Percentiles rank a stretch among this genome's conserved stretches.
Evolutionary conservation across 2,329 filamentous ascomycete genomes (phyloP).

Genomic region (Diaporthe amygdali): DNA sequence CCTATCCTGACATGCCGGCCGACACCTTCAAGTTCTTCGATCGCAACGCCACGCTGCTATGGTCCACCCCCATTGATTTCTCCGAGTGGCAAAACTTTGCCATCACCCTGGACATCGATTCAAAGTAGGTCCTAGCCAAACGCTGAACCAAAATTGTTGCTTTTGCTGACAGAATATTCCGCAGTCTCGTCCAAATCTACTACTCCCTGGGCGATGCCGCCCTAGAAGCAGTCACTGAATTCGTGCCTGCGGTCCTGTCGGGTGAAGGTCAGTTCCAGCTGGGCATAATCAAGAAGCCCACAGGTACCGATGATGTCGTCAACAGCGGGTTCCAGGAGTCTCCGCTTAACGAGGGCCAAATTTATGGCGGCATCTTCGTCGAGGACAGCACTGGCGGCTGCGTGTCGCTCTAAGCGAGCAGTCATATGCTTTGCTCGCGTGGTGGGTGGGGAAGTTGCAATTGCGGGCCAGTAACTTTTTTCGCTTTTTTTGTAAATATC

Average conservation of each 20-base stretch:
- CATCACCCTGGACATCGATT: slow-evolving; percentile 57
- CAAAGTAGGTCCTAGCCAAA: slow-evolving; percentile 50
- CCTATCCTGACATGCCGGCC: slow-evolving; percentile 38
- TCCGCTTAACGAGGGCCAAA: slow-evolving; percentile 52
- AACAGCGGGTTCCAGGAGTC: slow-evolving; percentile 54
- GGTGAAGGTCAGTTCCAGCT: slow-evolving; percentile 62
- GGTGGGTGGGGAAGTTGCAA: not conserved
- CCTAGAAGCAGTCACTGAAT: slow-evolving; percentile 51
- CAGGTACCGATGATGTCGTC: slow-evolving; percentile 55
- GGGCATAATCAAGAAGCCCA: slow-evolving; percentile 63
- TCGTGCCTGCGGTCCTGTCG: slow-evolving; percentile 53
- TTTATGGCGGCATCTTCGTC: slow-evolving; percentile 56
- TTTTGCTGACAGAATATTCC: not conserved
- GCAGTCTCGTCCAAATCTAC: slow-evolving; percentile 60
- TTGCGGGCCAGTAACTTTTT: not conserved
- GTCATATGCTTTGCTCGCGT: not conserved
- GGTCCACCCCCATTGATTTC: slow-evolving; percentile 47
- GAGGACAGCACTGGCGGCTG: slow-evolving; percentile 50
- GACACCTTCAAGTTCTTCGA: slow-evolving; percentile 49
- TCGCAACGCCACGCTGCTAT: slow-evolving; percentile 43
- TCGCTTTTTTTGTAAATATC: not conserved
- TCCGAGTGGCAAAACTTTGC: slow-evolving; percentile 67
- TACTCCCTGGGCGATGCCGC: slow-evolving; percentile 55
- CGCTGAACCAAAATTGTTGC: not conserved
- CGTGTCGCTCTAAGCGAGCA: slow-evolving; percentile 41